Conservation (phyloP, 176 grass and related monocot genomes). For the Avena eriantha region DNA sequence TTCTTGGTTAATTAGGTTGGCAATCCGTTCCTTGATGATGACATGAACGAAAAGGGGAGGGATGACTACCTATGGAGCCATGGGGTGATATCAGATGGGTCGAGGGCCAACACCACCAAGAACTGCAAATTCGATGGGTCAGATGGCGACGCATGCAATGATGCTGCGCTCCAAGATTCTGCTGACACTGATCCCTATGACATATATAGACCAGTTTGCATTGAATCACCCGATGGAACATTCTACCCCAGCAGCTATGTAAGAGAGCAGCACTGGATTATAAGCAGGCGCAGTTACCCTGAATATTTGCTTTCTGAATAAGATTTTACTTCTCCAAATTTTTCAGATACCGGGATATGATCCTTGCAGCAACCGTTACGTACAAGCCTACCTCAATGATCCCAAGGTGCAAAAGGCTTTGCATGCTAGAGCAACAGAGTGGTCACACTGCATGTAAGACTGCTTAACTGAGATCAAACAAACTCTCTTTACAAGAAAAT, state of each 20-base stretch:
- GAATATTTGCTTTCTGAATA: neutral
- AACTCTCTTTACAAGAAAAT: too few relatives aligned
- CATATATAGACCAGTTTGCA: constrained; percentile 45
- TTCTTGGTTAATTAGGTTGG: constrained; percentile 35
- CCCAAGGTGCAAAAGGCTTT: constrained; percentile 41
- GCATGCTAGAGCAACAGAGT: constrained; percentile 15
- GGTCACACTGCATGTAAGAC: constrained; percentile 40
- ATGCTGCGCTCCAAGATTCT: neutral
- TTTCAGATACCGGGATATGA: constrained; percentile 31
- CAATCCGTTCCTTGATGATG: constrained; percentile 34
- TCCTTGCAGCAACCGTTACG: constrained; percentile 29
- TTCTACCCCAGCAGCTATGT: constrained; percentile 14
- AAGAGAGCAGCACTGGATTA: neutral
- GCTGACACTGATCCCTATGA: constrained; percentile 37
- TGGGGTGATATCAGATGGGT: constrained; percentile 48
- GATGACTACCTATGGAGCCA: constrained; percentile 48
- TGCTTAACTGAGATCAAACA: neutral
- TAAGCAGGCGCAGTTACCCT: neutral
- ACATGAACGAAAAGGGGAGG: constrained; percentile 1
- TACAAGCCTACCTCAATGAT: constrained; percentile 43
- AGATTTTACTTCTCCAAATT: neutral
- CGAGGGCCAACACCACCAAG: constrained; percentile 31
- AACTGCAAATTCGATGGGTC: constrained; percentile 34
- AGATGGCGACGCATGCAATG: neutral
- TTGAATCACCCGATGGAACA: neutral